These are phyloP conservation scores for Babesia bigemina DNA, from an alignment of 169 alveolate species.

Conservation along the genomic window DNA sequence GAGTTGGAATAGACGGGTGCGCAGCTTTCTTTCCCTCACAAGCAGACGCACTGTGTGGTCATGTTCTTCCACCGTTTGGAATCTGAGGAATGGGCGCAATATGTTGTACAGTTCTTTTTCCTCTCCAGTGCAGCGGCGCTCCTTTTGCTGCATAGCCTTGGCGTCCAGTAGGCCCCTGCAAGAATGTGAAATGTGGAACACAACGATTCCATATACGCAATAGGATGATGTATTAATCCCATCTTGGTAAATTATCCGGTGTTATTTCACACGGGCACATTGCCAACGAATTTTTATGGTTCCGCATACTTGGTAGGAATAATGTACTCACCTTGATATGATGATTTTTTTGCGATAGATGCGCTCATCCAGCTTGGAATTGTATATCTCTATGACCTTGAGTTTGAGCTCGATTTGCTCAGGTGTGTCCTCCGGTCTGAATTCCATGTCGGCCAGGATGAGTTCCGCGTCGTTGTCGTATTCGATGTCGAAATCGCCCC, in stretches of 20 bases:
- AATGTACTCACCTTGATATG: constrained; percentile 72
- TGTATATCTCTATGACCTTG: constrained; percentile 85
- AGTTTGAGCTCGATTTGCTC: constrained; percentile 82
- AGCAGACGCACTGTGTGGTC: constrained; percentile 85
- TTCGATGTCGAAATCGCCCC: constrained; percentile 98
- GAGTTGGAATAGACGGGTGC: constrained; percentile 83
- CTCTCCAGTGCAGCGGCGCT: constrained; percentile 86
- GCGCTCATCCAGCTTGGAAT: constrained; percentile 89
- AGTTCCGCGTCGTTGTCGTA: constrained; percentile 98
- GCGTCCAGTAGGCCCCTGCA: constrained; percentile 85
- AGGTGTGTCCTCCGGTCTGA: constrained; percentile 84
- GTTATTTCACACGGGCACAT: not conserved
- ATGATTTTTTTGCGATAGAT: constrained; percentile 84
- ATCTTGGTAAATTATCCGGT: not conserved
- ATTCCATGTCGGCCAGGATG: constrained; percentile 96
- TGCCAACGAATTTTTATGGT: not conserved
- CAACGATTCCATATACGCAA: not conserved
- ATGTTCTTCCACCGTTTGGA: constrained; percentile 88
- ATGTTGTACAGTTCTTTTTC: constrained; percentile 88
- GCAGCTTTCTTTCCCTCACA: constrained; percentile 83
- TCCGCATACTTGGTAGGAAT: not conserved
- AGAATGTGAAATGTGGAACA: not conserved
- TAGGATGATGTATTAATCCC: not conserved
- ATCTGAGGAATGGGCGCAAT: constrained; percentile 84
- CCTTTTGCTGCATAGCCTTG: constrained; percentile 86